phyloP scores from a whole-genome alignment of 1,284 basidiomycete genomes.

The Anthracocystis walkeri region DNA sequence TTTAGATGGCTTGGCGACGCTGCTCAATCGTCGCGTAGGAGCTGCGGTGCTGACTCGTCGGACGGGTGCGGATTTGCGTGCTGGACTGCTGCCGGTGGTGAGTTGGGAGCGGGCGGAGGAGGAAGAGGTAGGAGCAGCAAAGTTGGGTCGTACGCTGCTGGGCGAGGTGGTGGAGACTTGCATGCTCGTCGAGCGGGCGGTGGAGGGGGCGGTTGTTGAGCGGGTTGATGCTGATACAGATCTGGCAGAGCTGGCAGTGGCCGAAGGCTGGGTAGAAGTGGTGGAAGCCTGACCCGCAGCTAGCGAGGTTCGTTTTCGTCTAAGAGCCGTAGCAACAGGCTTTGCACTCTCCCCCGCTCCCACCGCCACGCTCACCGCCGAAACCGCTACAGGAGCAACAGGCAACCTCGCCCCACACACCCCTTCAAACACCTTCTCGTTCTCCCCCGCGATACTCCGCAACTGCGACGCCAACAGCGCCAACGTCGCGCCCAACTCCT shows the following conservation, averaged over 20 bases:
- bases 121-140: conserved; percentile 43
- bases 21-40: conserved; percentile 20
- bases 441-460: conserved; percentile 70
- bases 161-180: conserved; percentile 22
- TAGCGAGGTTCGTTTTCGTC: conserved; percentile 22
- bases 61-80: conserved; percentile 12
- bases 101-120: conserved; percentile 30
- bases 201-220: conserved; percentile 5
- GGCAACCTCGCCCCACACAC: conserved; percentile 74
- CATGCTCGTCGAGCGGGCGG: conserved; percentile 33
- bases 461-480: conserved; percentile 67
- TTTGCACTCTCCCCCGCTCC: conserved; percentile 9
- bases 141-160: conserved; percentile 15
- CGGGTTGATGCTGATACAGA: conserved; percentile 22
- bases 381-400: neutral
- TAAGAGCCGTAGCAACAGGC: conserved; percentile 16
- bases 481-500: conserved; percentile 71
- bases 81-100: conserved; percentile 16
- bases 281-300: conserved; percentile 9
- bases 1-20: neutral
- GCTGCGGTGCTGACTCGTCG: conserved; percentile 21
- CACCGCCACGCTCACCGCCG: neutral
- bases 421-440: conserved; percentile 76
- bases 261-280: neutral
- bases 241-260: neutral